Evolutionary conservation across 2,329 filamentous ascomycete genomes (phyloP).

Genomic region (Epichloe uncinata): DNA sequence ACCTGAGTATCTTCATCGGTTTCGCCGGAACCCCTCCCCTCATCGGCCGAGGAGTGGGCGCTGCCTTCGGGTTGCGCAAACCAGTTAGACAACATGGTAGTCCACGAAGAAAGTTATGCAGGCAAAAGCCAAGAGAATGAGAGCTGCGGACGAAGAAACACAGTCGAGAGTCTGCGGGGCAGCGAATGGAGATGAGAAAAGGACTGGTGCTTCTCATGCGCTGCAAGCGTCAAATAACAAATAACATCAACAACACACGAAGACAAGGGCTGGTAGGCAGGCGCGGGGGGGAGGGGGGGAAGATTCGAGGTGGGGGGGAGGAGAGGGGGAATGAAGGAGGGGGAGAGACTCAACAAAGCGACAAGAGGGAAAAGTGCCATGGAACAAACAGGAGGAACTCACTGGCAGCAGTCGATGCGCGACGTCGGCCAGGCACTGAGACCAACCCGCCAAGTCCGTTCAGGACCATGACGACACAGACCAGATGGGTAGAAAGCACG

Average conservation of each 20-base stretch:
- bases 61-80: constrained; percentile 29
- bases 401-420: constrained; percentile 16
- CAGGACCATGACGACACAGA: constrained; percentile 17
- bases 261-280: neutral
- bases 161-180: neutral
- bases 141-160: neutral
- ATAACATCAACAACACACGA: neutral
- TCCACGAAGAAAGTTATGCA: constrained; percentile 7
- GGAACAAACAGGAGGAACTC: constrained; percentile 6
- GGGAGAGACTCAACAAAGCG: too few species aligned
- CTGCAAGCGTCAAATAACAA: neutral
- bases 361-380: neutral
- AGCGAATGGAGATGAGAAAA: neutral
- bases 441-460: constrained; percentile 14
- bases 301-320: neutral
- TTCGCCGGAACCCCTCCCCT: constrained; percentile 26
- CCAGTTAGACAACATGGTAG: constrained; percentile 30
- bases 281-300: neutral
- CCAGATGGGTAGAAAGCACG: too few species aligned
- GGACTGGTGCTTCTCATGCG: neutral
- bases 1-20: constrained; percentile 60
- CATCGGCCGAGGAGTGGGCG: constrained; percentile 44
- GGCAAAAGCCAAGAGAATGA: constrained; percentile 2
- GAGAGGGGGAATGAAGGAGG: too few species aligned
- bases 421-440: constrained; percentile 18